Conservation (phyloP, 78 protist genomes). For the Fonticula alba region DNA sequence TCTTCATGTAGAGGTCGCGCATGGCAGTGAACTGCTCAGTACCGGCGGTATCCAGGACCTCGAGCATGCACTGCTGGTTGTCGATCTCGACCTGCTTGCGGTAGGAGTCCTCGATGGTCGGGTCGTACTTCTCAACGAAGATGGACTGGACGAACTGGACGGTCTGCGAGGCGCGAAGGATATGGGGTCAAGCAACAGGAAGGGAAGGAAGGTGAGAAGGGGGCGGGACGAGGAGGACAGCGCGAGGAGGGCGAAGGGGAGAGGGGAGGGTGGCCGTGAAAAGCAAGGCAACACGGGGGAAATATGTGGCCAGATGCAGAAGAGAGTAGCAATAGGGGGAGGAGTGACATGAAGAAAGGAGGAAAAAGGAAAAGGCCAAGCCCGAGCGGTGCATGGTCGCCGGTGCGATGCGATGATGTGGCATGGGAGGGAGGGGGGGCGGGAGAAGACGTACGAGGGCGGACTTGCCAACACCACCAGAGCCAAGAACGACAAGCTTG, state of each 20-base stretch:
- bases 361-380: neutral
- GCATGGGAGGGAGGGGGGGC: neutral
- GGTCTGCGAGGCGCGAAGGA: no score
- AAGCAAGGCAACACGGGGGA: no score
- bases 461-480: slow-evolving; percentile 25
- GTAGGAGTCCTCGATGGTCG: slow-evolving; percentile 61
- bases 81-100: slow-evolving; percentile 27
- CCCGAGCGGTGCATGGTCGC: no score
- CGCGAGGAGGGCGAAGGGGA: no score
- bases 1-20: slow-evolving; percentile 27
- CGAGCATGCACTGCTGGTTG: slow-evolving; percentile 18
- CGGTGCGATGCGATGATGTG: neutral
- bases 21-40: slow-evolving; percentile 20
- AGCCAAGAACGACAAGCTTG: slow-evolving; percentile 17
- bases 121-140: slow-evolving; percentile 41
- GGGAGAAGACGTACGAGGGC: slow-evolving; percentile 1
- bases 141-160: neutral
- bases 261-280: no score
- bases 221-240: neutral
- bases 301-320: no score
- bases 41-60: slow-evolving; percentile 58
- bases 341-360: neutral
- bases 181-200: no score
- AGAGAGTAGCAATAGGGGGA: neutral
- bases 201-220: no score